Conservation (phyloP, 2,329 filamentous ascomycete species). For the Aureobasidium sp. region DNA sequence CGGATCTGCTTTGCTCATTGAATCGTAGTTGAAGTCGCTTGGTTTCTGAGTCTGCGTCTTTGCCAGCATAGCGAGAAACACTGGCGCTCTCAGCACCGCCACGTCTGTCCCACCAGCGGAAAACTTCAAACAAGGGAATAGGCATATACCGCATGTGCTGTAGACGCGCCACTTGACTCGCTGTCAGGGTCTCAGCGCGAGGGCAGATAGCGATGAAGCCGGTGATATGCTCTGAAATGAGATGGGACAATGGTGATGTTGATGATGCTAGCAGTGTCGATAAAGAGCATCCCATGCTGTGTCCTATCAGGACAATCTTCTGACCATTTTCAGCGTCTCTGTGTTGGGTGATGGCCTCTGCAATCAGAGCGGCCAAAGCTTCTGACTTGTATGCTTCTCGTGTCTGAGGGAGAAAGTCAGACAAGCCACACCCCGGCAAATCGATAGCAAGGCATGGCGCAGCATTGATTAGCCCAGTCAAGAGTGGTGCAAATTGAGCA, state of each 20-base stretch:
- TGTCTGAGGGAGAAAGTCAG: slow-evolving; percentile 60
- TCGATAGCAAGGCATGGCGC: slow-evolving; percentile 84
- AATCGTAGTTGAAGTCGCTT: slow-evolving; percentile 63
- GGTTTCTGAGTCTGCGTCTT: slow-evolving; percentile 57
- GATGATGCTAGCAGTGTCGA: slow-evolving; percentile 63
- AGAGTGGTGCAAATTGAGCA: slow-evolving; percentile 75
- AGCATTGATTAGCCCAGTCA: slow-evolving; percentile 74
- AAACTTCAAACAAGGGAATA: slow-evolving; percentile 64
- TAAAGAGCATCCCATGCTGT: slow-evolving; percentile 84
- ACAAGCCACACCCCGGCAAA: slow-evolving; percentile 81
- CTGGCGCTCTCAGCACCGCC: slow-evolving; percentile 73
- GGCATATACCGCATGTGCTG: slow-evolving; percentile 62
- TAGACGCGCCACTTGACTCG: slow-evolving; percentile 37
- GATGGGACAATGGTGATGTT: slow-evolving; percentile 45
- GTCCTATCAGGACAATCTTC: slow-evolving; percentile 71
- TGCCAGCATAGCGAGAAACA: slow-evolving; percentile 69
- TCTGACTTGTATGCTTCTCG: slow-evolving; percentile 77
- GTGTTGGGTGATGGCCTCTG: slow-evolving; percentile 65
- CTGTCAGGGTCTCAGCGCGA: slow-evolving; percentile 49
- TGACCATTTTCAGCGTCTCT: slow-evolving; percentile 58
- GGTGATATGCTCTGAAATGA: slow-evolving; percentile 58
- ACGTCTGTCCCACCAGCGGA: slow-evolving; percentile 69
- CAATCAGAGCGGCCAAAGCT: slow-evolving; percentile 67
- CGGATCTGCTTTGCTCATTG: slow-evolving; percentile 76
- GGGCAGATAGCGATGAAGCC: slow-evolving; percentile 81